Conservation (phyloP, 1,284 basidiomycete genomes). For the Takashimella koratensis region DNA sequence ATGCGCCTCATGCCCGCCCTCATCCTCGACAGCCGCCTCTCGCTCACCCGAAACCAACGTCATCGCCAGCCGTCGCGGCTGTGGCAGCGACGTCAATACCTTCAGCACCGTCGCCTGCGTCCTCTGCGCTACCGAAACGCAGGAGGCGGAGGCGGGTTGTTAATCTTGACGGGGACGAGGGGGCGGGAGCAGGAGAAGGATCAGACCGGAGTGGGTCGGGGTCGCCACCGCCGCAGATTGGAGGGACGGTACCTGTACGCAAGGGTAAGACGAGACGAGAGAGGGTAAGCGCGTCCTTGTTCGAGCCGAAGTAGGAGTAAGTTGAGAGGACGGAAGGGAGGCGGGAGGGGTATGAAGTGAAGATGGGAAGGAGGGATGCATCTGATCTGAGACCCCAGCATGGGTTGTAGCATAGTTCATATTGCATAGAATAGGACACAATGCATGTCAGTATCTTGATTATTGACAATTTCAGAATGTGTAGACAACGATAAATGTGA, state of each 20-base stretch:
- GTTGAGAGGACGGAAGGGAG: too few species aligned
- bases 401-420: not conserved
- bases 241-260: not conserved
- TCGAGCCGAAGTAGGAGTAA: slow-evolving; percentile 8
- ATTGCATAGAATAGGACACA: slow-evolving; percentile 4
- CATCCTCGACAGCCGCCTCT: too few species aligned
- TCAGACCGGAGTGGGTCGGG: slow-evolving; percentile 6
- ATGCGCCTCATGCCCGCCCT: too few species aligned
- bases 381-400: too few species aligned
- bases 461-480: too few species aligned
- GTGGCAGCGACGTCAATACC: too few species aligned
- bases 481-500: too few species aligned
- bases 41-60: not conserved
- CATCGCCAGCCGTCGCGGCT: too few species aligned
- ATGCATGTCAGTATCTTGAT: not conserved
- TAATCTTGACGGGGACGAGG: slow-evolving; percentile 19
- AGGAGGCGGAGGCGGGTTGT: slow-evolving; percentile 24
- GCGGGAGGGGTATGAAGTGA: too few species aligned
- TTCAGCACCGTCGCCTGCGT: slow-evolving; percentile 3
- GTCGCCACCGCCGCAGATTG: not conserved
- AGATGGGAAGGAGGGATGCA: too few species aligned
- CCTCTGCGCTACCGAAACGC: slow-evolving; percentile 12
- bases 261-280: slow-evolving; percentile 8
- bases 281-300: slow-evolving; percentile 20
- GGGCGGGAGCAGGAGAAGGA: not conserved